Percentiles rank a stretch among this genome's conserved stretches.
Evolutionary conservation across 2,329 filamentous ascomycete species (phyloP).

Genomic region (Paraphaeosphaeria sporulosa): DNA sequence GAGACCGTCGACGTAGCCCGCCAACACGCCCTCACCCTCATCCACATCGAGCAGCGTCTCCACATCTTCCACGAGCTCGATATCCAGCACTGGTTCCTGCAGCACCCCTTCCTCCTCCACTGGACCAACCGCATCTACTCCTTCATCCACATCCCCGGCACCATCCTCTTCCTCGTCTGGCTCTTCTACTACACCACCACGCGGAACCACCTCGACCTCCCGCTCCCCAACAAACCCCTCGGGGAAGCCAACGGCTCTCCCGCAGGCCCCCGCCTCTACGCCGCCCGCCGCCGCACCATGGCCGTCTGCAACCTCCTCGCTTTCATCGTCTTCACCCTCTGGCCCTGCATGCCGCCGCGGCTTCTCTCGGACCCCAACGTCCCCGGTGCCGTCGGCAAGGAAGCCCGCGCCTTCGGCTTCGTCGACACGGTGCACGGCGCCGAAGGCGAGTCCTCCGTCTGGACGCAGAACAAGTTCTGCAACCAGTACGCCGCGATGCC

Average conservation of each 20-base stretch:
- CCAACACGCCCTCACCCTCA: slow-evolving; percentile 71
- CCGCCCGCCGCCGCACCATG: slow-evolving; percentile 64
- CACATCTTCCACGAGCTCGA: slow-evolving; percentile 70
- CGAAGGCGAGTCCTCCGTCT: slow-evolving; percentile 70
- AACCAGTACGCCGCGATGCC: slow-evolving; percentile 84
- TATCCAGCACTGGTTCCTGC: slow-evolving; percentile 66
- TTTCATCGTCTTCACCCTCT: slow-evolving; percentile 63
- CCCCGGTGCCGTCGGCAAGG: slow-evolving; percentile 61
- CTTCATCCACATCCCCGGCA: slow-evolving; percentile 80
- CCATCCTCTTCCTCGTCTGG: slow-evolving; percentile 72
- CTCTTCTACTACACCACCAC: slow-evolving; percentile 76
- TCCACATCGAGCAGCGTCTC: slow-evolving; percentile 70
- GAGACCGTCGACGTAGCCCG: slow-evolving; percentile 73
- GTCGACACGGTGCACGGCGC: slow-evolving; percentile 66
- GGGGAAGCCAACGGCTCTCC: slow-evolving; percentile 50
- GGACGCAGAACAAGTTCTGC: slow-evolving; percentile 76
- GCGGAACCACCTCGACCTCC: slow-evolving; percentile 57
- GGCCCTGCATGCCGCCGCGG: slow-evolving; percentile 64
- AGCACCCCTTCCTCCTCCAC: slow-evolving; percentile 64
- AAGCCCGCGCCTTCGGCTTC: slow-evolving; percentile 68
- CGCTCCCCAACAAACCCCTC: slow-evolving; percentile 49
- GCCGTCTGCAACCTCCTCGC: slow-evolving; percentile 66
- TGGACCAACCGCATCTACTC: slow-evolving; percentile 78
- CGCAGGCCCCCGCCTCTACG: slow-evolving; percentile 61
- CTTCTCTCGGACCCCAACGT: slow-evolving; percentile 63